These are phyloP conservation scores for Chaetothyriales sp. DNA, from an alignment of 2,329 filamentous ascomycete species.

Conservation along the genomic window DNA sequence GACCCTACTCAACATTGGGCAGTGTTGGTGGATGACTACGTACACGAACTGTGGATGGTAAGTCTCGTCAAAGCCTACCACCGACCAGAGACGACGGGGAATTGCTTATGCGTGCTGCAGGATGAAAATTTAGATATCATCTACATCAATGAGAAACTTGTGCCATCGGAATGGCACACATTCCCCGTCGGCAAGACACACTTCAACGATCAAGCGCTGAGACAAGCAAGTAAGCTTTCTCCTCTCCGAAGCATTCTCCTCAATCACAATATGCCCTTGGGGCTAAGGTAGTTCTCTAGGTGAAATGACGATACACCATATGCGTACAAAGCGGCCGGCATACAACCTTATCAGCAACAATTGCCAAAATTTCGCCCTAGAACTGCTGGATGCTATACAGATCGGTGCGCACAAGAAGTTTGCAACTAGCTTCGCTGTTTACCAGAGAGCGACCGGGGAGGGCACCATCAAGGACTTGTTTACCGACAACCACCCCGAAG, in stretches of 20 bases:
- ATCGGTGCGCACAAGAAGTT: constrained; percentile 6
- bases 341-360: constrained; percentile 10
- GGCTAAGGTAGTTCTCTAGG: constrained; percentile 1
- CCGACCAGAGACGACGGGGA: neutral
- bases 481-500: constrained; percentile 3
- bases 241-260: neutral
- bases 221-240: constrained; percentile 3
- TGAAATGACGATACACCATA: constrained; percentile 7
- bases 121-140: constrained; percentile 6
- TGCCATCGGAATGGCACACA: constrained; percentile 3
- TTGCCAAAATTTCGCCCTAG: constrained; percentile 6
- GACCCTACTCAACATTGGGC: constrained; percentile 8
- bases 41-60: constrained; percentile 8
- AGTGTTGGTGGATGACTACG: constrained; percentile 5
- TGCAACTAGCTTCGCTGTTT: constrained; percentile 5
- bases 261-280: neutral
- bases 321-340: constrained; percentile 3
- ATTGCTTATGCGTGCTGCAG: constrained; percentile 1
- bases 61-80: neutral
- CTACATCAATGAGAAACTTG: constrained; percentile 5
- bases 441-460: constrained; percentile 5
- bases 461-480: constrained; percentile 5
- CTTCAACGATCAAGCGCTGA: constrained; percentile 6
- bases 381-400: constrained; percentile 5
- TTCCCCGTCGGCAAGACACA: constrained; percentile 5